Evolutionary conservation across 192 early-diverging fungal species (phyloP).

Genomic region (Podila minutissima): DNA sequence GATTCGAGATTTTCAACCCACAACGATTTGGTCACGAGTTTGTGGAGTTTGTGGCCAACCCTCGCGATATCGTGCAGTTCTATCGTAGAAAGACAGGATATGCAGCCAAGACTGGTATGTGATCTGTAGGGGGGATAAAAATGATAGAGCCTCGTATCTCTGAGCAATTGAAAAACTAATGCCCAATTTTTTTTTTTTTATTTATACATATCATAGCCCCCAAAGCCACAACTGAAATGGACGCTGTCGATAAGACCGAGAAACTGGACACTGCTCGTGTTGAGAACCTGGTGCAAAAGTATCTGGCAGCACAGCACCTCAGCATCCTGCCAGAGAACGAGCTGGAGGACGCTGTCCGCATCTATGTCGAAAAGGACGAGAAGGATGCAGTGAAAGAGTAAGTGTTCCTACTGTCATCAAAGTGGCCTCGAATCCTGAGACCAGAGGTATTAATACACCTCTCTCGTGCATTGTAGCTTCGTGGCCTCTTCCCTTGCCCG

Average conservation of each 20-base stretch:
- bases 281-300: constrained; percentile 81
- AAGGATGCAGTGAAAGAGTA: constrained; percentile 83
- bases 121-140: no score
- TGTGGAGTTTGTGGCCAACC: constrained; percentile 86
- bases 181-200: not conserved
- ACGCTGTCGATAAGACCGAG: constrained; percentile 48
- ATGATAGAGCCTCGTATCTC: not conserved
- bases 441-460: not conserved
- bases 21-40: constrained; percentile 86
- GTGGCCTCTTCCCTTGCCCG: constrained; percentile 19
- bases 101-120: constrained; percentile 12
- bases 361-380: constrained; percentile 90
- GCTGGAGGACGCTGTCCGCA: constrained; percentile 76
- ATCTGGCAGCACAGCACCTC: constrained; percentile 67
- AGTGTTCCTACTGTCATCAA: not conserved
- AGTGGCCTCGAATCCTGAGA: no score
- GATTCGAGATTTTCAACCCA: constrained; percentile 85
- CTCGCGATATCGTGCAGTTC: constrained; percentile 87
- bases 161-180: constrained; percentile 1
- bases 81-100: constrained; percentile 63
- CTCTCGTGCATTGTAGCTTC: constrained; percentile 10
- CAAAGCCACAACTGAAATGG: constrained; percentile 30
- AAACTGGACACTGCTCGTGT: constrained; percentile 75
- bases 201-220: not conserved
- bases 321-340: constrained; percentile 81